Evolutionary conservation across 352 stramenopile species (phyloP).

Genomic region (Phytophthora pluvialis): DNA sequence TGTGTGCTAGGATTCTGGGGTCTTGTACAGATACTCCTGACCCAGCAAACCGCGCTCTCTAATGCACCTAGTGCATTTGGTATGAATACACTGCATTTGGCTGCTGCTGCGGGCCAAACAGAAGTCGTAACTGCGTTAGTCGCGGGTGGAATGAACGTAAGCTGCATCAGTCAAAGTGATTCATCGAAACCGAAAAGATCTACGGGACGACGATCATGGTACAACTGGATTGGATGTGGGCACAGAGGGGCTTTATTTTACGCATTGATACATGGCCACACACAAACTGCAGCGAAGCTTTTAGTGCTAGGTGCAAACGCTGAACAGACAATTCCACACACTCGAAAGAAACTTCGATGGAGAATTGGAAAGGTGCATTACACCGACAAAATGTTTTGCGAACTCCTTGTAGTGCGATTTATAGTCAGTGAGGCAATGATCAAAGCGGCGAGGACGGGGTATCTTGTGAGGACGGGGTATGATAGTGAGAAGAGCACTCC

Average conservation of each 20-base stretch:
- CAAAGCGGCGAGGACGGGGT: constrained; percentile 25
- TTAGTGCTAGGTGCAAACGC: constrained; percentile 60
- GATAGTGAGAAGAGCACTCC: neutral
- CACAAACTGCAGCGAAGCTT: constrained; percentile 60
- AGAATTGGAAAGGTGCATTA: neutral
- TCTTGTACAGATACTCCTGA: constrained; percentile 47
- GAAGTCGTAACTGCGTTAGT: constrained; percentile 47
- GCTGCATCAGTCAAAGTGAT: constrained; percentile 31
- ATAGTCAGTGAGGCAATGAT: constrained; percentile 34
- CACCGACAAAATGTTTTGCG: neutral
- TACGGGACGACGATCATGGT: constrained; percentile 6
- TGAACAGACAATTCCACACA: constrained; percentile 50
- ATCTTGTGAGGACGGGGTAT: constrained; percentile 2
- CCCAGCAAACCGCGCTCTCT: constrained; percentile 57
- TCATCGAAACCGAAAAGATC: constrained; percentile 14
- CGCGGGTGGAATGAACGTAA: constrained; percentile 64
- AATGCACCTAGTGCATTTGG: constrained; percentile 36
- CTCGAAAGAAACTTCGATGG: constrained; percentile 22
- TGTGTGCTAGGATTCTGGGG: constrained; percentile 58
- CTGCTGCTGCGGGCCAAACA: constrained; percentile 55
- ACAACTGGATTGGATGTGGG: constrained; percentile 29
- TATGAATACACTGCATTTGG: constrained; percentile 63
- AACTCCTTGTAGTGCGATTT: constrained; percentile 31
- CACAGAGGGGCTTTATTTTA: constrained; percentile 53
- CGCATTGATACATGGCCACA: constrained; percentile 58